phyloP scores from a whole-genome alignment of 257 asterid species.

The Capsicum pubescens region DNA sequence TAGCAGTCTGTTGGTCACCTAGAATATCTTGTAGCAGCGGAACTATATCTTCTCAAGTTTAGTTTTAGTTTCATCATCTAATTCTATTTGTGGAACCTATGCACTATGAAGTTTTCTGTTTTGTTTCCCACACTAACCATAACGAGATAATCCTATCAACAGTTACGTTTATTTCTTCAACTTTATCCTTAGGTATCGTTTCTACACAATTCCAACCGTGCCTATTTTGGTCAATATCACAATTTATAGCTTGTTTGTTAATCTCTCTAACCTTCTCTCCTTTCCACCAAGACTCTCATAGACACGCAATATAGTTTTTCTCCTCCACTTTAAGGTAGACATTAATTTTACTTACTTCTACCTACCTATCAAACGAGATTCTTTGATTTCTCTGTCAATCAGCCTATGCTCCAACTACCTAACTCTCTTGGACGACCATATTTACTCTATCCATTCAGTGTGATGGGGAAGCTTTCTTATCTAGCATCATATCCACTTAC shows the following conservation, averaged over 20 bases:
- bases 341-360: neutral
- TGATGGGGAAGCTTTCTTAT: neutral
- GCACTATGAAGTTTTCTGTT: neutral
- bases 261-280: neutral
- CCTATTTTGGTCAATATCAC: neutral
- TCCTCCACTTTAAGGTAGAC: conserved; percentile 6
- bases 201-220: neutral
- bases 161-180: neutral
- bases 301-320: neutral
- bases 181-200: neutral
- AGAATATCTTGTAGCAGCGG: neutral
- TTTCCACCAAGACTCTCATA: neutral
- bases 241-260: too few species aligned
- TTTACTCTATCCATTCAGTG: neutral
- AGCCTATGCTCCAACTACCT: neutral
- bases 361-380: neutral
- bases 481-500: conserved; percentile 4
- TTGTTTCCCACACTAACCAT: neutral
- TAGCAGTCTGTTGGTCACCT: neutral
- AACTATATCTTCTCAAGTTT: neutral
- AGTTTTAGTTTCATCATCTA: neutral
- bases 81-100: conserved; percentile 3
- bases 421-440: neutral
- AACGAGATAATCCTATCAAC: neutral
- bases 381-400: neutral